Evolutionary conservation across 495 filamentous ascomycete genomes (phyloP), one percentile per base, ranked within the genome.

Genomic region (Penicillium ochrochloron): DNA sequence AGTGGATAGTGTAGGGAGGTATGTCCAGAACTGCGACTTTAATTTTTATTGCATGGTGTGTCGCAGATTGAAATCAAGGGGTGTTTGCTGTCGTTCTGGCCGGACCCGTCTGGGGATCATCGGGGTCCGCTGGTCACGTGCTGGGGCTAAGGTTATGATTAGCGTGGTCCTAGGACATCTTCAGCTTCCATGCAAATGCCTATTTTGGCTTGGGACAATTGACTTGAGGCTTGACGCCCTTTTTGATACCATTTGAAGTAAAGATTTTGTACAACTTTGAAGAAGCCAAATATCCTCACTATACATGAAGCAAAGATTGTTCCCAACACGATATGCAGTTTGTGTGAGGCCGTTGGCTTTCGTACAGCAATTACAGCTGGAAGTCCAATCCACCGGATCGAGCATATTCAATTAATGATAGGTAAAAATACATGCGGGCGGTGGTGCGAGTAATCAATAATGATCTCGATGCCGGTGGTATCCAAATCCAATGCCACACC

Each of bases 391-490:
- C 29, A 33, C 21, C 42, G 41, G 35, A 63, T 62, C 31, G 33
- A 23, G 50, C 19, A 23, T 41, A 29, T 21, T 66, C 51, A 27
- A 66, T 69, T 69, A 63, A 51, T 41, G 46, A 62, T 65, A 71
- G 29, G n/a, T 67, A 67, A 60, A 50, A 71, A 65, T 71, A 71
- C 68, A 69, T 61, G 59, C 44, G 59, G 39, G 44, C 29, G 63
- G 44, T 46, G 44, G 14, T 12, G 17, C 46, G 17, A 58, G 33
- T 57, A 58, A 57, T 57, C 59, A 66, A 17, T n/a, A 31, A 58
- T 48, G 34, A 62, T 8, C 15, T 17, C 14, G 51, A 44, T 7
- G 15, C 25, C 34, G 15, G 41, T 23, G n/a, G 37, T 44, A 41
- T 51, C 29, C 44, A 34, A 52, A 33, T 53, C 51, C 14, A 57